Evolutionary conservation across 768 basidiomycete genomes (phyloP).

Genomic region (Amanita fuliginea): DNA sequence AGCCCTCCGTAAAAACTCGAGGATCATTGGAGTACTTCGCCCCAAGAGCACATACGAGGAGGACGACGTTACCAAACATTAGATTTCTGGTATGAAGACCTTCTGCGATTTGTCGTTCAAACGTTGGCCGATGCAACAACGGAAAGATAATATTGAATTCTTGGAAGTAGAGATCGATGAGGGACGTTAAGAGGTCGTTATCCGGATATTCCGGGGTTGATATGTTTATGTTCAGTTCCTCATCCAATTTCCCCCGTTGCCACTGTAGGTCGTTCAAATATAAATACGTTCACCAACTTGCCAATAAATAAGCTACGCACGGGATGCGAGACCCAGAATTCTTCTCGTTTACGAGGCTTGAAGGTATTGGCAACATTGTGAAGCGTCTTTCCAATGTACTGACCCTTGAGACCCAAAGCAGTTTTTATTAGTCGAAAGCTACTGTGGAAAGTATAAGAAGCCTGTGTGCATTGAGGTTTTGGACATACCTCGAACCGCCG

Average conservation of each 20-base stretch:
- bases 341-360: conserved; percentile 22
- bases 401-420: conserved; percentile 46
- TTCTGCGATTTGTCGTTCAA: conserved; percentile 38
- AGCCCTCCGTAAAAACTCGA: conserved; percentile 37
- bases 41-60: conserved; percentile 61
- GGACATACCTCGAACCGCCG: conserved; percentile 31
- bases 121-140: conserved; percentile 64
- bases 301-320: conserved; percentile 19
- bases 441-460: conserved; percentile 17
- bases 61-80: conserved; percentile 37
- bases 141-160: conserved; percentile 45
- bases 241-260: conserved; percentile 14
- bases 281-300: background rate
- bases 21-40: conserved; percentile 50
- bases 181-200: conserved; percentile 34
- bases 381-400: conserved; percentile 24
- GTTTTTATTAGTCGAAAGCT: conserved; percentile 40
- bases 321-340: conserved; percentile 39
- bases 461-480: background rate
- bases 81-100: conserved; percentile 39
- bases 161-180: conserved; percentile 59
- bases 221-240: conserved; percentile 13
- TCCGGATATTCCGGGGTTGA: conserved; percentile 36
- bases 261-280: conserved; percentile 17
- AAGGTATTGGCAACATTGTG: background rate